Percentiles rank a stretch among this genome's conserved stretches.
phyloP scores from a whole-genome alignment of 257 asterid genomes.

The Fraxinus excelsior region DNA sequence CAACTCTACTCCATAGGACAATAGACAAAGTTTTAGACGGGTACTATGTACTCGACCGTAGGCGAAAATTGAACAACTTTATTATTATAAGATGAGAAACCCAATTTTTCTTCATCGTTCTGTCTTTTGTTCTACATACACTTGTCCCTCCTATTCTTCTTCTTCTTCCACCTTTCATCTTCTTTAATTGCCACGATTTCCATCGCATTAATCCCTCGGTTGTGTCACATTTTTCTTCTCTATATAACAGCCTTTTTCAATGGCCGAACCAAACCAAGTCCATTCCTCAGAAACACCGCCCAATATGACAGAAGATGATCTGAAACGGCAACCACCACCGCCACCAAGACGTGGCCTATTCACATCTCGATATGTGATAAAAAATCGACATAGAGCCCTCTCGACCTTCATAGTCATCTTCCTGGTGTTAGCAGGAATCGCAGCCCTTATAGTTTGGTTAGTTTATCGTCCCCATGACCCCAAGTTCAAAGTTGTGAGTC shows the following conservation, averaged over 20 bases:
- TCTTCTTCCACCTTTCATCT: too few species aligned
- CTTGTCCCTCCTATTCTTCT: slow-evolving; percentile 23
- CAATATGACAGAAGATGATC: slow-evolving; percentile 25
- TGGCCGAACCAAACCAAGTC: slow-evolving; percentile 17
- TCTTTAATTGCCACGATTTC: too few species aligned
- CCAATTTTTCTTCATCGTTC: neutral
- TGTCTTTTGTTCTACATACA: slow-evolving; percentile 4
- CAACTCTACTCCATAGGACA: neutral
- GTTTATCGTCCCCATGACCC: slow-evolving; percentile 63
- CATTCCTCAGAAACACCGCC: neutral
- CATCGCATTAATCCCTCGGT: too few species aligned
- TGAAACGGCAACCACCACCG: neutral
- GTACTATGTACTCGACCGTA: neutral
- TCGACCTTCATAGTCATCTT: slow-evolving; percentile 28
- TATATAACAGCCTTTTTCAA: neutral
- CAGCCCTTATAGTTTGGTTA: slow-evolving; percentile 53
- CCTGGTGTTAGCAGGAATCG: slow-evolving; percentile 42
- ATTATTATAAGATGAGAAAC: neutral
- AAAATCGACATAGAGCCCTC: slow-evolving; percentile 28
- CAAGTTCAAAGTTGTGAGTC: slow-evolving; percentile 51
- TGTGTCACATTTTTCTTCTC: neutral
- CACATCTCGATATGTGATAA: neutral
- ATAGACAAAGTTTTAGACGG: neutral
- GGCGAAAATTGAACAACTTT: neutral
- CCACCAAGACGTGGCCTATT: neutral